These are phyloP conservation scores for Suhomyces taliae DNA, from an alignment of 1,139 yeast species.

Conservation along the genomic window DNA sequence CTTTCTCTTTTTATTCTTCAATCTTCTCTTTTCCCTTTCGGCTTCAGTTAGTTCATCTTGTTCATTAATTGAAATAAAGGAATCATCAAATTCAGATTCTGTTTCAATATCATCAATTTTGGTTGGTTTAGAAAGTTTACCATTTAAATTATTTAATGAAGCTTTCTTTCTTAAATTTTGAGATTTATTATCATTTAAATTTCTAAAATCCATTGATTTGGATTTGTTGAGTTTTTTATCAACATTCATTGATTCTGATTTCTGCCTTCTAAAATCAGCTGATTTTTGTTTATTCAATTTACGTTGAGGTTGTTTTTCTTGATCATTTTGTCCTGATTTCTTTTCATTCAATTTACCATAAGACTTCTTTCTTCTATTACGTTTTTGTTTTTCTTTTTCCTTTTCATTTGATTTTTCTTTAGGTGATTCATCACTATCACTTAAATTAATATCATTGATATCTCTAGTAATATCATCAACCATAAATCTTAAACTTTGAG, in stretches of 20 bases:
- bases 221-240: conserved; percentile 13
- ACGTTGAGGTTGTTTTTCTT: conserved; percentile 1
- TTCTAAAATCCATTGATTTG: conserved; percentile 16
- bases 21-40: conserved; percentile 15
- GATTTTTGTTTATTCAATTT: conserved; percentile 14
- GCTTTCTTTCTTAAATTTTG: conserved; percentile 9
- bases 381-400: neutral
- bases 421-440: conserved; percentile 23
- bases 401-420: neutral
- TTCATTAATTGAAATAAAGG: conserved; percentile 6
- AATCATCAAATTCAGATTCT: conserved; percentile 15
- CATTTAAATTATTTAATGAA: conserved; percentile 5
- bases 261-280: conserved; percentile 13
- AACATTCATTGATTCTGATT: conserved; percentile 10
- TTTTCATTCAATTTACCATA: conserved; percentile 9
- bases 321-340: neutral
- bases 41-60: conserved; percentile 12
- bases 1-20: conserved; percentile 16
- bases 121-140: neutral
- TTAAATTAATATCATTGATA: conserved; percentile 24
- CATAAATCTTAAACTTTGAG: conserved; percentile 3
- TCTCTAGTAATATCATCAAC: conserved; percentile 26
- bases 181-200: conserved; percentile 2
- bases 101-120: conserved; percentile 10
- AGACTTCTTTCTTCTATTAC: conserved; percentile 10